These are phyloP conservation scores for Exophiala calicioides DNA, from an alignment of 2,329 filamentous ascomycete genomes.

Conservation along the genomic window DNA sequence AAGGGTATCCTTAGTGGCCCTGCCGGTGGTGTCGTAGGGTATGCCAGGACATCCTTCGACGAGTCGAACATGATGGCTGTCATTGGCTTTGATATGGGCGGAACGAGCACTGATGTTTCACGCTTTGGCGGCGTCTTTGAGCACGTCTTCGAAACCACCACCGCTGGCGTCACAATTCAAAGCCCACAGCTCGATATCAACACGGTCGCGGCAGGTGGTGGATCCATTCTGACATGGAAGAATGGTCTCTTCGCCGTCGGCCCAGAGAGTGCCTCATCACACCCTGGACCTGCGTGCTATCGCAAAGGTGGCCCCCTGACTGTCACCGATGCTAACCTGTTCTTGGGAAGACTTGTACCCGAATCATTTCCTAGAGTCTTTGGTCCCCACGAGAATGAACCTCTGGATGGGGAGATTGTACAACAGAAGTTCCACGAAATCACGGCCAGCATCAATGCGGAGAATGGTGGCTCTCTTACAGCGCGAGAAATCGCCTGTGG, in stretches of 20 bases:
- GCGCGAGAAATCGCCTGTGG: constrained; percentile 42
- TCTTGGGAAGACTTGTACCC: constrained; percentile 65
- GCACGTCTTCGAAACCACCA: constrained; percentile 84
- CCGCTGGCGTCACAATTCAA: constrained; percentile 80
- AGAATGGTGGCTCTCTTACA: constrained; percentile 33
- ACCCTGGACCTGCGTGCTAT: constrained; percentile 89
- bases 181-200: constrained; percentile 85
- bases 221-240: constrained; percentile 66
- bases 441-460: constrained; percentile 45
- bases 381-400: constrained; percentile 77
- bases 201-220: constrained; percentile 62
- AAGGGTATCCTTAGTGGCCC: constrained; percentile 85
- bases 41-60: constrained; percentile 68
- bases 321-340: constrained; percentile 90
- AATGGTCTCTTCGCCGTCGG: constrained; percentile 89
- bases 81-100: constrained; percentile 88
- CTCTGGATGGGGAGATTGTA: constrained; percentile 46
- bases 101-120: constrained; percentile 81
- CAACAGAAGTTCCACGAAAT: constrained; percentile 45
- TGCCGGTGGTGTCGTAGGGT: constrained; percentile 77
- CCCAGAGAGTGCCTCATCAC: constrained; percentile 83
- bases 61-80: constrained; percentile 72
- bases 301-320: constrained; percentile 85
- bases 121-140: constrained; percentile 79
- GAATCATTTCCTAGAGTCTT: constrained; percentile 95